These are phyloP conservation scores for Pichia sp. DNA, from an alignment of 1,139 yeast species.

Conservation along the genomic window DNA sequence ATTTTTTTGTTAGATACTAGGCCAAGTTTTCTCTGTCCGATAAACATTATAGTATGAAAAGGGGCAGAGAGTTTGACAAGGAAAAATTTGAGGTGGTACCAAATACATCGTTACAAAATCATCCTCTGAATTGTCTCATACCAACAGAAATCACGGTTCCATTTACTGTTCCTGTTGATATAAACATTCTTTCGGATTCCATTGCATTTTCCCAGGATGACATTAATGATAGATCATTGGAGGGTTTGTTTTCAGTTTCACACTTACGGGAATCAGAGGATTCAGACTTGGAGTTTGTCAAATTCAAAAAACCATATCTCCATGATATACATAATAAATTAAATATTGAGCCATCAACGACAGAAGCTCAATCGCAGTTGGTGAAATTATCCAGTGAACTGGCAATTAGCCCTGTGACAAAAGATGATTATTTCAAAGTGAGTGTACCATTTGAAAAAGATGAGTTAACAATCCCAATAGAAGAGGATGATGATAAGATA, in stretches of 20 bases:
- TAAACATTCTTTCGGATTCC: slow-evolving; percentile 14
- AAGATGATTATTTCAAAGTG: slow-evolving; percentile 21
- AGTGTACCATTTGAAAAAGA: slow-evolving; percentile 19
- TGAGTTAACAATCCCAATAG: background rate
- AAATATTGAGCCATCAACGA: background rate
- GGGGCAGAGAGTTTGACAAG: background rate
- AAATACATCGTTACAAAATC: slow-evolving; percentile 13
- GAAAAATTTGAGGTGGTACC: background rate
- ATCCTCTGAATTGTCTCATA: slow-evolving; percentile 32
- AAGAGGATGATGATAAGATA: background rate
- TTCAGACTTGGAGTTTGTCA: slow-evolving; percentile 19
- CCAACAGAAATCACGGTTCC: slow-evolving; percentile 31
- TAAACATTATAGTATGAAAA: background rate
- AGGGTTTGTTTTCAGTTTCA: slow-evolving; percentile 8
- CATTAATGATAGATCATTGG: slow-evolving; percentile 5
- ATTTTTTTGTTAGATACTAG: too few species aligned
- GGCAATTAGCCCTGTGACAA: slow-evolving; percentile 11
- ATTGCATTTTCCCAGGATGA: slow-evolving; percentile 12
- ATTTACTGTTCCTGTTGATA: slow-evolving; percentile 23
- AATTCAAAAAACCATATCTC: slow-evolving; percentile 24
- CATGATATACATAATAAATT: too few species aligned
- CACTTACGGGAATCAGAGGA: slow-evolving; percentile 12
- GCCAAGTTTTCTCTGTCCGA: too few species aligned
- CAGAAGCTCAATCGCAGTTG: too few species aligned
- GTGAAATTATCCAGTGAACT: too few species aligned